Percentiles rank a stretch among this genome's conserved stretches.
Conservation (phyloP, 106 monocot species). For the Dendrobium officinale region DNA sequence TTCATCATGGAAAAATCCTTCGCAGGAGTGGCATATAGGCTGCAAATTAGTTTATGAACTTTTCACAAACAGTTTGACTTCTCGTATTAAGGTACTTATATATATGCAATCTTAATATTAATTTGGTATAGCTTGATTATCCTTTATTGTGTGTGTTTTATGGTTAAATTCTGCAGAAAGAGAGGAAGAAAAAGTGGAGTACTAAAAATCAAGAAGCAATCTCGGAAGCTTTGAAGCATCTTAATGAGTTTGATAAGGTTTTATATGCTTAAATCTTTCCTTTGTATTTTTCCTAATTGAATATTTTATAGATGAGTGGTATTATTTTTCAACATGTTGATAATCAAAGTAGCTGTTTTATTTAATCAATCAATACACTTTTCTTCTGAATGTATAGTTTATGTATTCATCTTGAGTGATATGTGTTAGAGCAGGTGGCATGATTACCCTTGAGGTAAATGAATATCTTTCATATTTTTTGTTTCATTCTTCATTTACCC, state of each 20-base stretch:
- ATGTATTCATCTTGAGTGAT: neutral
- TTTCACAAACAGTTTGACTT: slow-evolving; percentile 61
- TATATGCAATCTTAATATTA: neutral
- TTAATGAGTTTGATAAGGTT: slow-evolving; percentile 96
- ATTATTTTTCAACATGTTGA: neutral
- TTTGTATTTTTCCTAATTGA: neutral
- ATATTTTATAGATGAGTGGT: neutral
- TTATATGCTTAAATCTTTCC: neutral
- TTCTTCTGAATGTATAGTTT: neutral
- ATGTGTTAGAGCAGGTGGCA: neutral
- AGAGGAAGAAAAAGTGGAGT: slow-evolving; percentile 93
- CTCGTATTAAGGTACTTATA: slow-evolving; percentile 68
- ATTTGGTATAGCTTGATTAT: neutral
- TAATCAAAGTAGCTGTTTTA: neutral
- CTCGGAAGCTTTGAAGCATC: slow-evolving; percentile 55
- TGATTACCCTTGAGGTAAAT: neutral
- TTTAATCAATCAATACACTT: neutral
- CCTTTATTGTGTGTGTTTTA: neutral
- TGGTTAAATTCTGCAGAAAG: slow-evolving; percentile 46
- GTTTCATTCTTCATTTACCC: neutral
- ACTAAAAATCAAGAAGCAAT: slow-evolving; percentile 94
- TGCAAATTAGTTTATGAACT: slow-evolving; percentile 92
- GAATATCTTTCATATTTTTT: neutral
- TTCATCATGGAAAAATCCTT: slow-evolving; percentile 91
- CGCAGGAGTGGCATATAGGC: slow-evolving; percentile 95